Evolutionary conservation across 306 rosid genomes (phyloP).

Genomic region (Prunus davidiana): DNA sequence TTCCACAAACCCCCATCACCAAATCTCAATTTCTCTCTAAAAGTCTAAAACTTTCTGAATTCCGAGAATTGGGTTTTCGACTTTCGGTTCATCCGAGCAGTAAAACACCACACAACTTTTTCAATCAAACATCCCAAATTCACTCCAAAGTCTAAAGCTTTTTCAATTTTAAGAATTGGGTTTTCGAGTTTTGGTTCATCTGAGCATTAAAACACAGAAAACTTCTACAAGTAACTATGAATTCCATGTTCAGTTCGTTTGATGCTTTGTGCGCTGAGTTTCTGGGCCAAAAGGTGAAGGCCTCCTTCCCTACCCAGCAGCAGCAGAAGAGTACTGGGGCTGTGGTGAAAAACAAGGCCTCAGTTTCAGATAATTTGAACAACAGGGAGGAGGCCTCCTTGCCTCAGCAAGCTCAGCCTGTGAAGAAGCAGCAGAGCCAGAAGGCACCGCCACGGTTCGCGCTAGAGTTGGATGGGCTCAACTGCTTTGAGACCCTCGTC

Average conservation of each 20-base stretch:
- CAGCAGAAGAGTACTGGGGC: background rate
- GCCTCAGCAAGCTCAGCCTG: background rate
- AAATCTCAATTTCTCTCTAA: background rate
- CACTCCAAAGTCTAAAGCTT: background rate
- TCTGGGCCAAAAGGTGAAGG: slow-evolving; percentile 31
- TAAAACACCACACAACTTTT: no score
- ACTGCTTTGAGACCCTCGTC: slow-evolving; percentile 45
- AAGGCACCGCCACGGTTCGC: slow-evolving; percentile 23
- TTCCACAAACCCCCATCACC: background rate
- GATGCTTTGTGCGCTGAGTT: slow-evolving; percentile 40
- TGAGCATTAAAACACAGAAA: no score
- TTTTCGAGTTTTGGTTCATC: background rate
- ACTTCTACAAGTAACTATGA: slow-evolving; percentile 14
- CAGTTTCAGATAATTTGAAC: background rate
- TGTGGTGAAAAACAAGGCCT: background rate
- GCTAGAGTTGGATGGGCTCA: slow-evolving; percentile 42
- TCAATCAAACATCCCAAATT: background rate
- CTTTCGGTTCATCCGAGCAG: no score
- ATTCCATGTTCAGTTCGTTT: slow-evolving; percentile 48
- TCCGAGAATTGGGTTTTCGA: no score
- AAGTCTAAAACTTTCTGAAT: no score
- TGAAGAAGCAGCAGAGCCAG: background rate
- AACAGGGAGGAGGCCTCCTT: background rate
- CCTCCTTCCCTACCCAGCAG: slow-evolving; percentile 24
- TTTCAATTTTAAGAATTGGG: background rate